Evolutionary conservation across 2,329 filamentous ascomycete genomes (phyloP).

Genomic region (Alternaria gaisen): DNA sequence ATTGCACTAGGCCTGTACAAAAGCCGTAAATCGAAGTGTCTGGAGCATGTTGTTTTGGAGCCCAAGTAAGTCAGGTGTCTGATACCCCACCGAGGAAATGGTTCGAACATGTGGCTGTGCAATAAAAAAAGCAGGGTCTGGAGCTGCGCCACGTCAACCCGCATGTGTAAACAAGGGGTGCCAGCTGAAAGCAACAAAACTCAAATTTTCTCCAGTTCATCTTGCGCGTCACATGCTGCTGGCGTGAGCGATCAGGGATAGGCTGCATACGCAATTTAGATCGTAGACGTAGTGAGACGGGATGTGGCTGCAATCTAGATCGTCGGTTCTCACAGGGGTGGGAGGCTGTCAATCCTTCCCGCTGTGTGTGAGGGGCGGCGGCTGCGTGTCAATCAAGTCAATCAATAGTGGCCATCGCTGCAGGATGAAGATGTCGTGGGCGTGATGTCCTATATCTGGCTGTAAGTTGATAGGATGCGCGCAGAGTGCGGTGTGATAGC

Average conservation of each 20-base stretch:
- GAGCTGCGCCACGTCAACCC: conserved; percentile 18
- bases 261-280: conserved; percentile 15
- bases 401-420: not conserved
- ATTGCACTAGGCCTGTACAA: not conserved
- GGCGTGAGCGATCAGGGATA: conserved; percentile 18
- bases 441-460: not conserved
- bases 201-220: conserved; percentile 8
- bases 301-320: conserved; percentile 28
- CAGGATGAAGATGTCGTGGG: not conserved
- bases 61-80: not conserved
- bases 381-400: conserved; percentile 13
- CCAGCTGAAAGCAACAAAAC: conserved; percentile 26
- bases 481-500: conserved; percentile 1
- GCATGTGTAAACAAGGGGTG: conserved; percentile 24
- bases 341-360: conserved; percentile 12
- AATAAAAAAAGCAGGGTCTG: not conserved
- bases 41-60: not conserved
- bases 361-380: conserved; percentile 8
- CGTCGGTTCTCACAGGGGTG: conserved; percentile 10
- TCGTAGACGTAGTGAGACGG: conserved; percentile 15
- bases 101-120: conserved; percentile 12
- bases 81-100: conserved; percentile 2
- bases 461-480: not conserved
- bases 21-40: not conserved
- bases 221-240: conserved; percentile 13